phyloP scores from a whole-genome alignment of 2,329 filamentous ascomycete species.

The Trichoderma sp. region DNA sequence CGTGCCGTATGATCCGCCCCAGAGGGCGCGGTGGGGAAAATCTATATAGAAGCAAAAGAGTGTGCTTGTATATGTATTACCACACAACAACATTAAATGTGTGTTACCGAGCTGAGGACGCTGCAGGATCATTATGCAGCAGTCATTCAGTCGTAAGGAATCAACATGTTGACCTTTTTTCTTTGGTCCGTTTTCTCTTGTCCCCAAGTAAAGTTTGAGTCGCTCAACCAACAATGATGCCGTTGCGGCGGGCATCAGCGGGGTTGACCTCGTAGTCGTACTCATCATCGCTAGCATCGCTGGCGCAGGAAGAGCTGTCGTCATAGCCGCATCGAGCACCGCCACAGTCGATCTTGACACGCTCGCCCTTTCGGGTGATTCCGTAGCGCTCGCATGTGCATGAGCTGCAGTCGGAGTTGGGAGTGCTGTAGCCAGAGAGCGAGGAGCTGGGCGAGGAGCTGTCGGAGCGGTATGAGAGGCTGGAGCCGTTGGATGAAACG shows the following conservation, averaged over 20 bases:
- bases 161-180: conserved; percentile 38
- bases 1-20: conserved; percentile 33
- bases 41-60: conserved; percentile 29
- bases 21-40: conserved; percentile 34
- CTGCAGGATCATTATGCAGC: conserved; percentile 29
- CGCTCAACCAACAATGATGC: conserved; percentile 58
- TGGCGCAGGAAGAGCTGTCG: conserved; percentile 62
- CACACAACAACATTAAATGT: conserved; percentile 36
- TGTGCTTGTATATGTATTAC: conserved; percentile 31
- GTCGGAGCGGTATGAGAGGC: conserved; percentile 71
- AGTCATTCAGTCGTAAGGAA: conserved; percentile 37
- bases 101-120: conserved; percentile 34
- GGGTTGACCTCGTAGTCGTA: conserved; percentile 47
- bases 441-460: conserved; percentile 73
- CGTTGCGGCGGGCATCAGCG: conserved; percentile 62
- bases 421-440: conserved; percentile 76
- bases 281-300: conserved; percentile 60
- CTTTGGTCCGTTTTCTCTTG: conserved; percentile 31
- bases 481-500: conserved; percentile 69
- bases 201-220: neutral
- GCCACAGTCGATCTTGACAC: conserved; percentile 95
- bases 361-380: conserved; percentile 88
- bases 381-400: conserved; percentile 97
- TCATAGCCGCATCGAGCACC: conserved; percentile 85
- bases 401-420: conserved; percentile 71